phyloP scores from a whole-genome alignment of 306 rosid genomes.

The Boehmeria nivea region DNA sequence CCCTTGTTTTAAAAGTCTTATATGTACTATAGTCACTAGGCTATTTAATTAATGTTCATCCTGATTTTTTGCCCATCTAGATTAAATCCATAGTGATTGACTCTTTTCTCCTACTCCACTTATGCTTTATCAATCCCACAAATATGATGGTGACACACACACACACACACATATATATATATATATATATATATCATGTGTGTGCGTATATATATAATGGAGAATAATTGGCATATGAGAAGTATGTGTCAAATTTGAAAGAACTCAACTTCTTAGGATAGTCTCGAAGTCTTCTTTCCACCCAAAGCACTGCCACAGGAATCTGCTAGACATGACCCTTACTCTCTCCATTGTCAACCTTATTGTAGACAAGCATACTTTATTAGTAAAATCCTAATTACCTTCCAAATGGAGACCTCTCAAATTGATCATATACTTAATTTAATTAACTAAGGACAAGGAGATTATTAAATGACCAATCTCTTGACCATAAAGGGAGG shows the following conservation, averaged over 20 bases:
- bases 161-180: background rate
- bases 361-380: background rate
- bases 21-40: background rate
- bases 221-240: constrained; percentile 3
- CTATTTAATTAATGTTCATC: constrained; percentile 2
- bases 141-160: background rate
- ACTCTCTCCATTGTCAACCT: constrained; percentile 11
- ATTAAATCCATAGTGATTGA: constrained; percentile 2
- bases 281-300: constrained; percentile 2
- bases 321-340: constrained; percentile 6
- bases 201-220: background rate
- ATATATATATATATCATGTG: background rate
- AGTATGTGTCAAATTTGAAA: background rate
- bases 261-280: background rate
- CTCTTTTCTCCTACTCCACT: constrained; percentile 15
- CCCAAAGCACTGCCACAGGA: constrained; percentile 4
- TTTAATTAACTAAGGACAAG: too few relatives aligned
- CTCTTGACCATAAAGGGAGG: too few relatives aligned
- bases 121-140: constrained; percentile 2
- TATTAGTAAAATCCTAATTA: background rate
- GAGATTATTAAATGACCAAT: too few relatives aligned
- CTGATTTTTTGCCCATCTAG: background rate
- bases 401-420: background rate
- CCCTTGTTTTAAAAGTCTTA: background rate
- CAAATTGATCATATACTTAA: too few relatives aligned